Conservation (phyloP, 2,329 filamentous ascomycete species). For the Pseudocercospora cruenta region DNA sequence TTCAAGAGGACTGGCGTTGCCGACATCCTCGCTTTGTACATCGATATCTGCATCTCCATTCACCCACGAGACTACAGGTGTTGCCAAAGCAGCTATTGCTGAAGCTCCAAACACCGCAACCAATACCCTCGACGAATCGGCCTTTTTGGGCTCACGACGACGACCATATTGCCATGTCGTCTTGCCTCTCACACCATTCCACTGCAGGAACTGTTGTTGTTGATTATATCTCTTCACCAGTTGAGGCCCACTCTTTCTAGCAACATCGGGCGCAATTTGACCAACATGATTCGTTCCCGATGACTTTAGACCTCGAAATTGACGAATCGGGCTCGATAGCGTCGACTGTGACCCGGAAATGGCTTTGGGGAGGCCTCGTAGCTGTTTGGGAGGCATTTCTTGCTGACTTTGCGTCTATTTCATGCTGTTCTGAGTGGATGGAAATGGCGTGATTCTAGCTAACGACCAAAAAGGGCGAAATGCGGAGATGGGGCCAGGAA, state of each 20-base stretch:
- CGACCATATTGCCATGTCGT: constrained; percentile 18
- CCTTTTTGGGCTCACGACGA: constrained; percentile 20
- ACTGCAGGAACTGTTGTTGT: constrained; percentile 19
- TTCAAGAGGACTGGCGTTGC: neutral
- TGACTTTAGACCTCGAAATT: constrained; percentile 12
- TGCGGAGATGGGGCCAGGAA: neutral
- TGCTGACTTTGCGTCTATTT: neutral
- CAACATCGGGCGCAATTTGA: constrained; percentile 26
- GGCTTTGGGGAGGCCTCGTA: constrained; percentile 24
- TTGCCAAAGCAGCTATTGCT: constrained; percentile 26
- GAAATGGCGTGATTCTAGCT: constrained; percentile 7
- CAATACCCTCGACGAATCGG: constrained; percentile 26
- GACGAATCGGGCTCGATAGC: constrained; percentile 17
- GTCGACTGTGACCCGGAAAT: constrained; percentile 13
- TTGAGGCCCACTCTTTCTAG: constrained; percentile 21
- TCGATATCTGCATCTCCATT: constrained; percentile 14
- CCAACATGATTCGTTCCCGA: constrained; percentile 21
- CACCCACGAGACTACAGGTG: constrained; percentile 24
- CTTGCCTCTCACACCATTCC: constrained; percentile 23
- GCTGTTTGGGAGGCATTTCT: constrained; percentile 20
- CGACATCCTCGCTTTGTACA: neutral
- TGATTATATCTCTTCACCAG: constrained; percentile 11
- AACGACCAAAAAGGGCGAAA: neutral
- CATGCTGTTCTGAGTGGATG: neutral
- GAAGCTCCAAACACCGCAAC: constrained; percentile 26